Evolutionary conservation across 2,329 filamentous ascomycete species (phyloP).

Genomic region (Aaosphaeria pasadenensis): DNA sequence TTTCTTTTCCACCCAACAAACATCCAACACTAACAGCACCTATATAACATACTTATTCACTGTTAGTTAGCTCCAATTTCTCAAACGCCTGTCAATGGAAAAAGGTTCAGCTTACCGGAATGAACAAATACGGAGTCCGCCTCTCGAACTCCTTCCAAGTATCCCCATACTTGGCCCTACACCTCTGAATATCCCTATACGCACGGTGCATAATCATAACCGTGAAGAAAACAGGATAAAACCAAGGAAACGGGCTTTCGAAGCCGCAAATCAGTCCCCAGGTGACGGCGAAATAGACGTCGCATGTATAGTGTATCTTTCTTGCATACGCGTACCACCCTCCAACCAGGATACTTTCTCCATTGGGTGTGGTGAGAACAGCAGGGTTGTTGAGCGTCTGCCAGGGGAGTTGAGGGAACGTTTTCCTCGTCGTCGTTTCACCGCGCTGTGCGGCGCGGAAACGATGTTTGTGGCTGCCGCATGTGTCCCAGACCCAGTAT

Average conservation of each 20-base stretch:
- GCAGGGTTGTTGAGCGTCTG: slow-evolving; percentile 67
- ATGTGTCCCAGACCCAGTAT: slow-evolving; percentile 91
- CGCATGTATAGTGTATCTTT: slow-evolving; percentile 79
- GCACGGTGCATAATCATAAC: slow-evolving; percentile 79
- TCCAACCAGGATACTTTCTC: too few relatives aligned
- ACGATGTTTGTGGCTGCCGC: slow-evolving; percentile 90
- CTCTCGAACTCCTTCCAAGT: slow-evolving; percentile 79
- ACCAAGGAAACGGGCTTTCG: slow-evolving; percentile 80
- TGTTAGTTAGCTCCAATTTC: too few relatives aligned
- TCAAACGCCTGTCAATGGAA: too few relatives aligned
- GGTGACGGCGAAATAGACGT: slow-evolving; percentile 71
- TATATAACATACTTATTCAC: too few relatives aligned
- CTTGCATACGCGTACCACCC: slow-evolving; percentile 48
- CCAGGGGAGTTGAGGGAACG: slow-evolving; percentile 90
- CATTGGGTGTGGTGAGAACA: too few relatives aligned
- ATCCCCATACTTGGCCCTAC: slow-evolving; percentile 75
- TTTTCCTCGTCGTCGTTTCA: slow-evolving; percentile 63
- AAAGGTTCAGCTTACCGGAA: slow-evolving; percentile 52
- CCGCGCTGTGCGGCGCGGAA: slow-evolving; percentile 80
- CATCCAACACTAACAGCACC: too few relatives aligned
- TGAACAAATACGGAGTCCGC: slow-evolving; percentile 79
- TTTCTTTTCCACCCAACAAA: too few relatives aligned
- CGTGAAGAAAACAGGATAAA: slow-evolving; percentile 81
- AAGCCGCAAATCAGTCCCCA: slow-evolving; percentile 85
- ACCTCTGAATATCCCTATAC: slow-evolving; percentile 70